Conservation (phyloP, 2,329 filamentous ascomycete genomes). For the Trichoderma gracile region DNA sequence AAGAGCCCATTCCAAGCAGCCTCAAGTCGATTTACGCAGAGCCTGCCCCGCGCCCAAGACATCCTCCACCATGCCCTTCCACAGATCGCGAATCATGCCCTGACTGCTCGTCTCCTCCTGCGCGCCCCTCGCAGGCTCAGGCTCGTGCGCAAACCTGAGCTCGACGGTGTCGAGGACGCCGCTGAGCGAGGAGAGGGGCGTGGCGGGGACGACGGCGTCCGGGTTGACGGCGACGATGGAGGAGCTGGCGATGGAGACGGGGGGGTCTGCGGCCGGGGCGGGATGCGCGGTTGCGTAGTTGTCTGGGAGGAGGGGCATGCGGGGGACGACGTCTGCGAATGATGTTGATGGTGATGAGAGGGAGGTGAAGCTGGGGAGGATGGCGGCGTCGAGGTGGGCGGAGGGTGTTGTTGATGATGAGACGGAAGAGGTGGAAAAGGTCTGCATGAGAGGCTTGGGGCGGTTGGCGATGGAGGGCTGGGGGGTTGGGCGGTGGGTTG, state of each 20-base stretch:
- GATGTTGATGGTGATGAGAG: constrained; percentile 32
- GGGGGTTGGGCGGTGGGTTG: constrained; percentile 51
- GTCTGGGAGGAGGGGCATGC: constrained; percentile 62
- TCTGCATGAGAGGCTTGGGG: constrained; percentile 62
- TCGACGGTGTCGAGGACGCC: constrained; percentile 59
- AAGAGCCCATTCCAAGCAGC: no score
- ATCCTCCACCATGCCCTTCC: constrained; percentile 59
- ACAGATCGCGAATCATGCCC: constrained; percentile 56
- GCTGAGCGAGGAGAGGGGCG: constrained; percentile 59
- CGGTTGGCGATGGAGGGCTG: constrained; percentile 48
- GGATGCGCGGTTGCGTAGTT: constrained; percentile 51
- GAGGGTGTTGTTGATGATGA: constrained; percentile 48
- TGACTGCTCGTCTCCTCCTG: constrained; percentile 35
- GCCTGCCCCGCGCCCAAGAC: constrained; percentile 35
- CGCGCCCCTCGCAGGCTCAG: constrained; percentile 26
- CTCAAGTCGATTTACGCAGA: constrained; percentile 19
- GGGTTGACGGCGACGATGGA: constrained; percentile 60
- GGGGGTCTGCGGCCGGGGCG: constrained; percentile 46
- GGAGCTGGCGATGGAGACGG: constrained; percentile 48
- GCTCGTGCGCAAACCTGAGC: constrained; percentile 53
- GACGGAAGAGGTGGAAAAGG: constrained; percentile 55
- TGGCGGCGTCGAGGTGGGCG: constrained; percentile 54
- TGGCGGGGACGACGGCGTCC: constrained; percentile 51
- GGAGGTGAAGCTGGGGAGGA: constrained; percentile 47
- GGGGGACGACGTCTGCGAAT: constrained; percentile 40